phyloP scores from a whole-genome alignment of 2,329 filamentous ascomycete genomes.

The Ceratocystis cacaofunesta region DNA sequence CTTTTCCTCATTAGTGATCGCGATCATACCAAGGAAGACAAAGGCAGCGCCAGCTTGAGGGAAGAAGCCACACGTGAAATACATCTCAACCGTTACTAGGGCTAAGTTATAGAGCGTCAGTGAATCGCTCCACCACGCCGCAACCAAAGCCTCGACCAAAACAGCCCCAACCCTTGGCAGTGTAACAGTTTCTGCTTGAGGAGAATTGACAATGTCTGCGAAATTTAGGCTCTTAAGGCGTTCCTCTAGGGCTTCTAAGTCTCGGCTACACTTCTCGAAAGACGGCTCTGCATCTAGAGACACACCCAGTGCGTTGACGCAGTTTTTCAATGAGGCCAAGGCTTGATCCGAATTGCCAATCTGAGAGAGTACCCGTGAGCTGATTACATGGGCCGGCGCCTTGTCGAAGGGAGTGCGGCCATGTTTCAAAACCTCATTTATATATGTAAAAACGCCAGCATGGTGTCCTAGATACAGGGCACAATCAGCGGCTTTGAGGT shows the following conservation, averaged over 20 bases:
- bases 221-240: conserved; percentile 45
- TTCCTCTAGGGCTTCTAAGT: conserved; percentile 50
- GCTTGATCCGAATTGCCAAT: conserved; percentile 56
- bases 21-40: conserved; percentile 51
- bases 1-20: conserved; percentile 56
- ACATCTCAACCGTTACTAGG: conserved; percentile 50
- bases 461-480: conserved; percentile 65
- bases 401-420: conserved; percentile 63
- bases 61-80: conserved; percentile 48
- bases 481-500: conserved; percentile 68
- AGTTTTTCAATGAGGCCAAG: conserved; percentile 54
- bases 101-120: conserved; percentile 59
- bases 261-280: conserved; percentile 62
- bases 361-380: conserved; percentile 64
- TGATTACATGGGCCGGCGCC: conserved; percentile 68
- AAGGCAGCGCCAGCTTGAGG: conserved; percentile 57
- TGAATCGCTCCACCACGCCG: conserved; percentile 59
- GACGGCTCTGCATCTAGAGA: conserved; percentile 49
- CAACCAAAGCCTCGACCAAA: conserved; percentile 52
- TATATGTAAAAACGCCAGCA: conserved; percentile 49
- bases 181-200: conserved; percentile 31
- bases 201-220: conserved; percentile 26
- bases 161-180: conserved; percentile 53
- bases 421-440: conserved; percentile 53
- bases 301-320: conserved; percentile 54